Base-by-base conservation (phyloP, 2,329 filamentous ascomycete species). In the Ramularia endophylla region DNA sequence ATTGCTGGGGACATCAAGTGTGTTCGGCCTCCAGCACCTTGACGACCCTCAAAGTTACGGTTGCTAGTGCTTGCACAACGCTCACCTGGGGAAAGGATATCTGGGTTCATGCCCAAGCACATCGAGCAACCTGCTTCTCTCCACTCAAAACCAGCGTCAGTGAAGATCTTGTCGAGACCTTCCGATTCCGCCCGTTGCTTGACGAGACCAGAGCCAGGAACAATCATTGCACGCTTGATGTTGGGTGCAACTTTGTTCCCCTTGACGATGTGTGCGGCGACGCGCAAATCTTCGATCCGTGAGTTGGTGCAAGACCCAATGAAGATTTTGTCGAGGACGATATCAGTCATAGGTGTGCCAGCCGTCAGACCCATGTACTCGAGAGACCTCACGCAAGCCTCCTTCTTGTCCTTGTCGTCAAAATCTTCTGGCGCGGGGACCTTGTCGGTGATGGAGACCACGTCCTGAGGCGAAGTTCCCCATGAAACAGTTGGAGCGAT, bases 81-180 rank as follows among this genome's bases (percentile, higher is more conserved):
- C 70, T 98, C 92, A 64, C 84, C 78, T 40, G 92, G 89, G 2
- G 88, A 81, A 34, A 97, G 77, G 50, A 98, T 97, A 64, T 98
- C 92, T 0, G 92, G 90, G 73, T 98, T 98, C 90, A 98, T 98
- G 63, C 92, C 92, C 41, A 98, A 77, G 64, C 92, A 97, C 92
- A 98, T 98, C 49, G 87, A 94, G 77, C 92, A 98, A 36, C 92
- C 92, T 53, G 92, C 92, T 71, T 98, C 92, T 62, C 92, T 81
- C 90, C 90, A 97, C 65, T 97, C 90, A 54, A 97, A 97, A 6
- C 92, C 92, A 36, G 92, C 89, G 47, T 94, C 87, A 7, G 71
- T 61, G 67, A 98, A 97, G 61, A 95, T 85, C 72, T 88, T 87
- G 68, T 97, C 87, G 4, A 98, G 80, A 39, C 90, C 90, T 67